Evolutionary conservation across 768 basidiomycete genomes (phyloP).

Genomic region (Leucocoprinus birnbaumii): DNA sequence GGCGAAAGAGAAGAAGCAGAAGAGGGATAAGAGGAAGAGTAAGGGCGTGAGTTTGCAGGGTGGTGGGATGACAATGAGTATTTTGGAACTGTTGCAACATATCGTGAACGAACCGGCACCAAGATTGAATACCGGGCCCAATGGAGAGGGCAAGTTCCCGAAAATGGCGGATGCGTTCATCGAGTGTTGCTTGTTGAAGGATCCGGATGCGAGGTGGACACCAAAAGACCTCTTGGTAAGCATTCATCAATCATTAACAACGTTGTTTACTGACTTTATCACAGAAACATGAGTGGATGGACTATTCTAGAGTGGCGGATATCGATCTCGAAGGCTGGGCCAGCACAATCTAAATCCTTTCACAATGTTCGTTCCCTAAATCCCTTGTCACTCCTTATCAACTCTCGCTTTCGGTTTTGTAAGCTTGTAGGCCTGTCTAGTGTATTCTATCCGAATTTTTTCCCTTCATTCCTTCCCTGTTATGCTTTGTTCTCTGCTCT

Average conservation of each 20-base stretch:
- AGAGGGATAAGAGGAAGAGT: conserved; percentile 84
- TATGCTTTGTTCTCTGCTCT: background rate
- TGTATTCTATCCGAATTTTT: background rate
- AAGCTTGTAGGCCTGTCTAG: background rate
- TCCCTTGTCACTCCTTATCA: background rate
- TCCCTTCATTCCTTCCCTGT: background rate
- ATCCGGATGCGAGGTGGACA: conserved; percentile 77
- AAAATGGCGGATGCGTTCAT: conserved; percentile 80
- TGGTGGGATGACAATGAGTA: conserved; percentile 97
- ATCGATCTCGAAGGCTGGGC: conserved; percentile 83
- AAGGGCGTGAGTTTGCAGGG: conserved; percentile 93
- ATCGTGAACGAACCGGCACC: conserved; percentile 99
- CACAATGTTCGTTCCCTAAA: no score
- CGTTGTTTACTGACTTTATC: background rate
- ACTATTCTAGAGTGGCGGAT: conserved; percentile 51
- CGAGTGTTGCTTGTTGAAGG: conserved; percentile 88
- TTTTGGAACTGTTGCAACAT: conserved; percentile 93
- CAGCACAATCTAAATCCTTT: conserved; percentile 50
- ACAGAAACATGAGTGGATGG: conserved; percentile 77
- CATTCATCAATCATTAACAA: conserved; percentile 13
- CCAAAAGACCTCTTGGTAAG: conserved; percentile 85
- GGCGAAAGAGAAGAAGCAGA: conserved; percentile 34
- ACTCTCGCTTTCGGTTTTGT: background rate
- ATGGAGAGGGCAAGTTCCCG: conserved; percentile 58
- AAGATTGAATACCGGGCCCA: conserved; percentile 51